Percentiles rank a stretch among this genome's conserved stretches.
Evolutionary conservation across 495 filamentous ascomycete genomes (phyloP).

Genomic region (Podospora sp.): DNA sequence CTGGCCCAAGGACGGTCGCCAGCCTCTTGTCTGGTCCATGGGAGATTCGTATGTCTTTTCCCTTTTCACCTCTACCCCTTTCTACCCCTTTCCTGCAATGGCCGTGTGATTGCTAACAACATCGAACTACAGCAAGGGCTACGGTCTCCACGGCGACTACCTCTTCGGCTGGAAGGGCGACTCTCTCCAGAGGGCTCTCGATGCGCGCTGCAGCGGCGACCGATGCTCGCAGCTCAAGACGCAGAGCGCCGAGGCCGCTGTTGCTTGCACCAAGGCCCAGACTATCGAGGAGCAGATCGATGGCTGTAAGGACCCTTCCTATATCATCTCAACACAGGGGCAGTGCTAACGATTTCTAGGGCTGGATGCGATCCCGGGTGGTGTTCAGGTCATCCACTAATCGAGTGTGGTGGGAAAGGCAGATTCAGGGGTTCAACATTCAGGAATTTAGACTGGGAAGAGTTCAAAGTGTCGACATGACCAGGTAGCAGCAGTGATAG

Average conservation of each 20-base stretch:
- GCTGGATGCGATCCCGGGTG: too few relatives aligned
- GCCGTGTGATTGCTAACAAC: background rate
- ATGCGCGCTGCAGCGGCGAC: slow-evolving; percentile 43
- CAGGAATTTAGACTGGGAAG: too few relatives aligned
- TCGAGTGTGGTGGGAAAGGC: too few relatives aligned
- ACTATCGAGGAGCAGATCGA: slow-evolving; percentile 38
- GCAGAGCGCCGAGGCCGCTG: slow-evolving; percentile 33
- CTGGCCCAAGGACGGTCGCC: slow-evolving; percentile 45
- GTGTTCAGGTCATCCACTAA: too few relatives aligned
- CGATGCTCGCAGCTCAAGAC: slow-evolving; percentile 42
- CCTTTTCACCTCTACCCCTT: background rate
- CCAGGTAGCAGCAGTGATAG: too few relatives aligned
- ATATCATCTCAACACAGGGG: too few relatives aligned
- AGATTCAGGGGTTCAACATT: too few relatives aligned
- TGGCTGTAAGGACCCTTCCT: slow-evolving; percentile 22
- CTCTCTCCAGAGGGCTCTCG: slow-evolving; percentile 47
- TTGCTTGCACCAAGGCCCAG: slow-evolving; percentile 40
- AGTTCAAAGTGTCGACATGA: too few relatives aligned
- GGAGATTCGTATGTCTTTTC: slow-evolving; percentile 41
- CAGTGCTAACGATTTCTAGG: too few relatives aligned
- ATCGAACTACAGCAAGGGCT: slow-evolving; percentile 34
- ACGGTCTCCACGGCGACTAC: slow-evolving; percentile 50
- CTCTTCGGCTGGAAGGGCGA: slow-evolving; percentile 49
- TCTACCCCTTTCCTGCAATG: background rate
- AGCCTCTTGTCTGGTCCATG: slow-evolving; percentile 46